Conservation (phyloP, 1,284 basidiomycete genomes). For the Caloboletus firmus region DNA sequence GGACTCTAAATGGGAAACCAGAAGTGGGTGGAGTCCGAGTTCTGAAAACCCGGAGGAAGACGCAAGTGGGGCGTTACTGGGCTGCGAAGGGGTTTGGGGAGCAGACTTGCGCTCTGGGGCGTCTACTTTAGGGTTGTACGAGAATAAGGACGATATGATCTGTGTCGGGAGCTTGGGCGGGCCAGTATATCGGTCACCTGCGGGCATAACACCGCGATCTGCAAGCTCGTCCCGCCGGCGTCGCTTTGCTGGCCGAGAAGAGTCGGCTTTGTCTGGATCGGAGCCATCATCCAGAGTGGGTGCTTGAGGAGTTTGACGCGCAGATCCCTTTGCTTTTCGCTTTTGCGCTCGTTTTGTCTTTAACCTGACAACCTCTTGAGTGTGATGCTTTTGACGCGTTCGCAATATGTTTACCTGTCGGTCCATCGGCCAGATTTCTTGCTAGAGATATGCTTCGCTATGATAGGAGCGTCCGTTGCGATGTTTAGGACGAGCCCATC, state of each 20-base stretch:
- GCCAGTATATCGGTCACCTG: conserved; percentile 26
- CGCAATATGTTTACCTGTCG: conserved; percentile 58
- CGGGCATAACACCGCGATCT: conserved; percentile 13
- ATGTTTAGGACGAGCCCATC: conserved; percentile 71
- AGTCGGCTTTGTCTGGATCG: conserved; percentile 22
- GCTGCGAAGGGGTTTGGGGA: conserved; percentile 42
- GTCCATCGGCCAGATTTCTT: conserved; percentile 84
- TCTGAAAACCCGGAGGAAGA: conserved; percentile 75
- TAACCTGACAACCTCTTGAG: conserved; percentile 44
- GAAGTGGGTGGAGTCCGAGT: conserved; percentile 79
- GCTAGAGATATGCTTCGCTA: conserved; percentile 29
- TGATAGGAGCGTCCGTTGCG: conserved; percentile 40
- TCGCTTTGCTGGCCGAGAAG: conserved; percentile 48
- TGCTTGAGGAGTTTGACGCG: conserved; percentile 23
- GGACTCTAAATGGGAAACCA: conserved; percentile 74
- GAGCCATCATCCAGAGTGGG: conserved; percentile 6
- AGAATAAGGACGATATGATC: conserved; percentile 90
- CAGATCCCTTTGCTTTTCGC: conserved; percentile 49
- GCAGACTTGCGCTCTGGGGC: conserved; percentile 35
- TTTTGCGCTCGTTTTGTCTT: conserved; percentile 70
- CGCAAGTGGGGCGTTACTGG: conserved; percentile 81
- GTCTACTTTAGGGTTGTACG: conserved; percentile 73
- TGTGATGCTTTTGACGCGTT: neutral
- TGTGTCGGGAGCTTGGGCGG: conserved; percentile 51
- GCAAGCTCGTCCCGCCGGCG: conserved; percentile 42